phyloP scores from a whole-genome alignment of 2,329 filamentous ascomycete species.

The Exophiala bonariae region DNA sequence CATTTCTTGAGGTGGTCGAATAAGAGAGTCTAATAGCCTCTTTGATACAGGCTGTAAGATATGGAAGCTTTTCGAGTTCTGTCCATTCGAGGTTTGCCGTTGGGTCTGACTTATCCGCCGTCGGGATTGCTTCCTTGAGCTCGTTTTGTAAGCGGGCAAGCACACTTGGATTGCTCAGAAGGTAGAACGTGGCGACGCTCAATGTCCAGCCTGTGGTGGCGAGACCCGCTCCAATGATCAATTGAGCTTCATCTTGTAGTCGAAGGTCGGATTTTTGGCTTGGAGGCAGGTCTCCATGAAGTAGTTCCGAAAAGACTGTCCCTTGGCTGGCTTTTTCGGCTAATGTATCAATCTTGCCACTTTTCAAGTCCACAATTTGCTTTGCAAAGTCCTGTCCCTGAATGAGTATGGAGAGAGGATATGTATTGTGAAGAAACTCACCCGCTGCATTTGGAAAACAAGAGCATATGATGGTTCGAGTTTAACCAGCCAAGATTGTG shows the following conservation, averaged over 20 bases:
- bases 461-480: constrained; percentile 6
- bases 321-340: background rate
- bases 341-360: background rate
- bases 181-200: constrained; percentile 31
- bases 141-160: constrained; percentile 21
- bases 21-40: constrained; percentile 44
- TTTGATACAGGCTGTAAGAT: constrained; percentile 41
- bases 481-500: constrained; percentile 4
- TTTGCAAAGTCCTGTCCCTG: constrained; percentile 1
- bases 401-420: background rate
- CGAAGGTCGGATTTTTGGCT: constrained; percentile 35
- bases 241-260: constrained; percentile 33
- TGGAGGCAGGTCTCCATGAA: constrained; percentile 30
- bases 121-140: constrained; percentile 10
- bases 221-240: constrained; percentile 33
- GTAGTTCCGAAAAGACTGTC: constrained; percentile 33
- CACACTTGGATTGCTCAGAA: constrained; percentile 24
- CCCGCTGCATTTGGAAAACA: constrained; percentile 6
- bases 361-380: constrained; percentile 1
- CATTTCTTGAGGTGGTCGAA: constrained; percentile 1
- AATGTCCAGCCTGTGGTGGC: constrained; percentile 35
- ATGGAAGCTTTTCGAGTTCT: constrained; percentile 42
- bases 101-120: constrained; percentile 20
- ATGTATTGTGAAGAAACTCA: background rate
- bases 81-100: constrained; percentile 22